These are phyloP conservation scores for Elsinoe ampelina DNA, from an alignment of 2,329 filamentous ascomycete species.

Conservation along the genomic window DNA sequence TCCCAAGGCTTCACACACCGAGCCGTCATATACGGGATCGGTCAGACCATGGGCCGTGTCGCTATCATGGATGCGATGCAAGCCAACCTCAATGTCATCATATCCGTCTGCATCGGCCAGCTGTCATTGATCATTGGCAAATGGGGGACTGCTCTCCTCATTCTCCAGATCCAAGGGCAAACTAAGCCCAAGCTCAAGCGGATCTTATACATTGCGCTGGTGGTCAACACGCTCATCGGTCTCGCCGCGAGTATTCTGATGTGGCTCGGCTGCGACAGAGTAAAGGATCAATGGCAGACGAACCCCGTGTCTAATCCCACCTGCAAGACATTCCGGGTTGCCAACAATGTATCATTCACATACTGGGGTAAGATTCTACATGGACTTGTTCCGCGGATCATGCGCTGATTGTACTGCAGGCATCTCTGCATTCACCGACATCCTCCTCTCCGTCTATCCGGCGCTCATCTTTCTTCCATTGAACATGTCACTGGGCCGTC, in stretches of 20 bases:
- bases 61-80: background rate
- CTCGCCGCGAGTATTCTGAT: background rate
- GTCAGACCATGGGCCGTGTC: slow-evolving; percentile 2
- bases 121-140: background rate
- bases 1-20: slow-evolving; percentile 5
- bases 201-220: background rate
- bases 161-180: slow-evolving; percentile 4
- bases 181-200: background rate
- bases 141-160: background rate
- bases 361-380: background rate
- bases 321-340: background rate
- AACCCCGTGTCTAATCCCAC: background rate
- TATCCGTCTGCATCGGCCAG: slow-evolving; percentile 4
- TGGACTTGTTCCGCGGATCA: background rate
- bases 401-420: background rate
- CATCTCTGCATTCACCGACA: background rate
- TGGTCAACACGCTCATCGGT: background rate
- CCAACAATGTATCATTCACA: background rate
- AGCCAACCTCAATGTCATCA: slow-evolving; percentile 6
- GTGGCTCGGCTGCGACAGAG: background rate
- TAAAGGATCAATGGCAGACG: slow-evolving; percentile 1
- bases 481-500: background rate
- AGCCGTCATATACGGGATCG: slow-evolving; percentile 1
- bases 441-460: background rate
- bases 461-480: slow-evolving; percentile 2